phyloP scores from a whole-genome alignment of 2,329 filamentous ascomycete genomes.

The Hypoxylon sp. region DNA sequence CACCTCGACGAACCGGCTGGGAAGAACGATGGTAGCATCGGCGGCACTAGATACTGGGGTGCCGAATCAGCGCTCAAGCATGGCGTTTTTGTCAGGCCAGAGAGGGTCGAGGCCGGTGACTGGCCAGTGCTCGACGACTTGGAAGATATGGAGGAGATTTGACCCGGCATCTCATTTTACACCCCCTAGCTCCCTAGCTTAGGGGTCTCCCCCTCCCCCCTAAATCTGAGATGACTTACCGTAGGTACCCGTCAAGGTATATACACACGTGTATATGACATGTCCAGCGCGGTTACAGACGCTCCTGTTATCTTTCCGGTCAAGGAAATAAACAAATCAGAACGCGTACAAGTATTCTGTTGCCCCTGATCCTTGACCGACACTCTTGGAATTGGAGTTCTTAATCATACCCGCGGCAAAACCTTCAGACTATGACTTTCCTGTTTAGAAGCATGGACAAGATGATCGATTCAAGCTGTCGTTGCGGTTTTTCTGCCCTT shows the following conservation, averaged over 20 bases:
- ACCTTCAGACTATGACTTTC: too few relatives aligned
- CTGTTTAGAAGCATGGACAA: too few relatives aligned
- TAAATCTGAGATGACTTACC: too few relatives aligned
- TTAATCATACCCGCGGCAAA: neutral
- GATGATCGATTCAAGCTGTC: too few relatives aligned
- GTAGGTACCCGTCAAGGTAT: neutral
- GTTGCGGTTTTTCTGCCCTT: too few relatives aligned
- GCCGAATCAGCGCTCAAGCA: slow-evolving; percentile 69
- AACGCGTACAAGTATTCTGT: neutral
- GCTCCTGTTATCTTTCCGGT: neutral
- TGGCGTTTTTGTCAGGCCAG: slow-evolving; percentile 80
- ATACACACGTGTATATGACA: neutral
- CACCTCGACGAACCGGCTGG: slow-evolving; percentile 81
- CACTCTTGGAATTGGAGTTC: neutral
- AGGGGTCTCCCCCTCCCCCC: neutral
- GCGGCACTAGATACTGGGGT: slow-evolving; percentile 74
- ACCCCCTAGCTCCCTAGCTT: neutral
- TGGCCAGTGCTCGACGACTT: slow-evolving; percentile 75
- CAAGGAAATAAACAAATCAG: neutral
- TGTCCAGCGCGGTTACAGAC: neutral
- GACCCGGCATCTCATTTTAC: slow-evolving; percentile 35
- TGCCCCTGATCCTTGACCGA: neutral
- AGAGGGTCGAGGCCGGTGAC: slow-evolving; percentile 79
- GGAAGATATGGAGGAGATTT: slow-evolving; percentile 81
- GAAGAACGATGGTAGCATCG: slow-evolving; percentile 81